Percentiles rank a stretch among this genome's conserved stretches.
These are phyloP conservation scores for Novakomyces olei DNA, from an alignment of 805 yeast genomes.

Conservation along the genomic window DNA sequence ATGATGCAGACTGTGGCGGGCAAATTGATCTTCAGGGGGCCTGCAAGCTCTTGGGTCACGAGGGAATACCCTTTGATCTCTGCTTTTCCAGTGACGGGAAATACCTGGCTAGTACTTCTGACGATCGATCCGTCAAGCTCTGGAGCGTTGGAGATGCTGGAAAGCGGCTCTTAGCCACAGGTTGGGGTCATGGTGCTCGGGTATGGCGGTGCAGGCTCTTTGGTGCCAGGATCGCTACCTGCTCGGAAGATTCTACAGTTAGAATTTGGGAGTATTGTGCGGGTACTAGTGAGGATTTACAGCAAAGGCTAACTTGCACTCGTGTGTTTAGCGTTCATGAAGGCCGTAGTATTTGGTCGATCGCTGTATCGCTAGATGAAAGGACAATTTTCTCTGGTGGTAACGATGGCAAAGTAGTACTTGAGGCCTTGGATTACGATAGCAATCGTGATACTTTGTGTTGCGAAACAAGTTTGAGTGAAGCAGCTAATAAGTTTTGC, in stretches of 20 bases:
- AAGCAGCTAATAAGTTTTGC: background rate
- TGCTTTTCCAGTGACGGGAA: background rate
- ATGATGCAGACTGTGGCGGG: too few species aligned
- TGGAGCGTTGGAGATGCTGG: background rate
- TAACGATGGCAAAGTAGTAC: conserved; percentile 2
- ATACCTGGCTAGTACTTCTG: background rate
- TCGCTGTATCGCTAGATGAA: background rate
- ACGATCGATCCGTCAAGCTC: conserved; percentile 1
- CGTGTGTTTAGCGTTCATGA: conserved; percentile 1
- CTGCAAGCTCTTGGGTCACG: background rate
- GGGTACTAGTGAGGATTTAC: background rate
- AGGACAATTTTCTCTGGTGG: conserved; percentile 1
- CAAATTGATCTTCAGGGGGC: too few species aligned
- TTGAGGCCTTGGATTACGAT: background rate
- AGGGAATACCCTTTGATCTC: conserved; percentile 2
- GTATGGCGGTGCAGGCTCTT: background rate
- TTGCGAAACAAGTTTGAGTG: too few species aligned
- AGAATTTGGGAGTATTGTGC: conserved; percentile 1
- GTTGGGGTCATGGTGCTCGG: conserved; percentile 3
- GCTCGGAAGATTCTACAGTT: conserved; percentile 1
- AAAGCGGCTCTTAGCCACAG: background rate
- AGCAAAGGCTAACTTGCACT: background rate
- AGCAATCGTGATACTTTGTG: background rate
- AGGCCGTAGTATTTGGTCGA: conserved; percentile 1
- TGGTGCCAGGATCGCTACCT: background rate